phyloP scores from a whole-genome alignment of 1,284 basidiomycete species.

The Apiotrichum brassicae region DNA sequence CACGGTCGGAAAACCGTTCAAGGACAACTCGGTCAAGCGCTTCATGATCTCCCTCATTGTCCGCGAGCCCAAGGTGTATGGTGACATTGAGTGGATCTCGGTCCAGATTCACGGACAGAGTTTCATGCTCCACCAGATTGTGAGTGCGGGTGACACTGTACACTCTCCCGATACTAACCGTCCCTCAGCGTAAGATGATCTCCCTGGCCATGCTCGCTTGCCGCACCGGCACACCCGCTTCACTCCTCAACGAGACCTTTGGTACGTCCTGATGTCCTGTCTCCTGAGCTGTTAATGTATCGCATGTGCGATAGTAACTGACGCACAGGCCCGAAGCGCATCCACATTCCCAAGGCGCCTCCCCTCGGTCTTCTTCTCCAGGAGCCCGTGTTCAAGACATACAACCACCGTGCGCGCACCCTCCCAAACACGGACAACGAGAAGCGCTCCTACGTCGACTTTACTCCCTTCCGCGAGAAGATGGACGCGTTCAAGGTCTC shows the following conservation, averaged over 20 bases:
- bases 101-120: slow-evolving; percentile 93
- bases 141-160: slow-evolving; percentile 27
- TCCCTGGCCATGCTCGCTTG: slow-evolving; percentile 71
- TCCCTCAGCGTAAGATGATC: slow-evolving; percentile 89
- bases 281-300: too few species aligned
- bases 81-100: slow-evolving; percentile 90
- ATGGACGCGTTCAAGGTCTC: slow-evolving; percentile 76
- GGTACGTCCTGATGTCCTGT: background rate
- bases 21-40: slow-evolving; percentile 71
- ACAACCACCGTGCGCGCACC: slow-evolving; percentile 51
- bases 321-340: slow-evolving; percentile 56
- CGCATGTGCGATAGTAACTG: background rate
- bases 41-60: slow-evolving; percentile 82
- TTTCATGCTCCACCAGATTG: slow-evolving; percentile 94
- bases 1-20: slow-evolving; percentile 79
- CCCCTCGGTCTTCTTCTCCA: slow-evolving; percentile 91
- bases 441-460: slow-evolving; percentile 55
- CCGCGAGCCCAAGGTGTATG: slow-evolving; percentile 70
- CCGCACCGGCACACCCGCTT: slow-evolving; percentile 66
- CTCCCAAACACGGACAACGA: slow-evolving; percentile 11
- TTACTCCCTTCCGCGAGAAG: slow-evolving; percentile 56
- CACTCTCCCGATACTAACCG: too few species aligned
- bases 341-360: slow-evolving; percentile 93
- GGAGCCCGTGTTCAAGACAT: slow-evolving; percentile 65
- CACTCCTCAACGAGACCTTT: slow-evolving; percentile 59